A percentile compares a stretch with the other conserved stretches of the same genome.
Evolutionary conservation across 441 rosid genomes (phyloP).

Genomic region (Manihot esculenta): DNA sequence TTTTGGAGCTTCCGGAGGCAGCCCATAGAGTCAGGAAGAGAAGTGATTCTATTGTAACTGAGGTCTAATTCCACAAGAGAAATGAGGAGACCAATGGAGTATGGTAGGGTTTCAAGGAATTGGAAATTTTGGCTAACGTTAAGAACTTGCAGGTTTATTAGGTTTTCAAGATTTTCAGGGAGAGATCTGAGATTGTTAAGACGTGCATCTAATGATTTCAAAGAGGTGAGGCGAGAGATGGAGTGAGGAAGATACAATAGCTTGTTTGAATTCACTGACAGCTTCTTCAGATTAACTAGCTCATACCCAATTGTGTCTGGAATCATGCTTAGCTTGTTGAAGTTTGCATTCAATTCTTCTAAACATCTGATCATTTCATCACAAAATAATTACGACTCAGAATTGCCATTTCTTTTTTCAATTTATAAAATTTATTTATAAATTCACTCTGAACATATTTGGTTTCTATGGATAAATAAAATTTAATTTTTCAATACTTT

Average conservation of each 20-base stretch:
- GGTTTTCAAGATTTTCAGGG: conserved; percentile 73
- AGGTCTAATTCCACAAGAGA: conserved; percentile 75
- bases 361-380: conserved; percentile 40
- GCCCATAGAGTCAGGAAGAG: conserved; percentile 72
- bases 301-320: conserved; percentile 76
- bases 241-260: conserved; percentile 63
- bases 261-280: conserved; percentile 73
- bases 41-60: conserved; percentile 69
- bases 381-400: not conserved
- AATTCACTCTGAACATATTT: no score
- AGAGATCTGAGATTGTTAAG: conserved; percentile 72
- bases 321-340: conserved; percentile 69
- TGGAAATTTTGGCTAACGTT: conserved; percentile 89
- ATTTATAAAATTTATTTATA: no score
- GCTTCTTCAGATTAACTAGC: conserved; percentile 57
- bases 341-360: conserved; percentile 83
- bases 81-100: conserved; percentile 68
- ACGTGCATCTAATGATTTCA: conserved; percentile 64
- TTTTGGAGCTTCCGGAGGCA: conserved; percentile 67
- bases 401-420: no score
- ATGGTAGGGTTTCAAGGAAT: conserved; percentile 53
- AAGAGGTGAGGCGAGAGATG: conserved; percentile 56
- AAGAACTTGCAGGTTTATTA: conserved; percentile 64
- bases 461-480: no score
- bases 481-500: no score